These are phyloP conservation scores for Novakomyces olei DNA, from an alignment of 805 yeast genomes.

Conservation along the genomic window DNA sequence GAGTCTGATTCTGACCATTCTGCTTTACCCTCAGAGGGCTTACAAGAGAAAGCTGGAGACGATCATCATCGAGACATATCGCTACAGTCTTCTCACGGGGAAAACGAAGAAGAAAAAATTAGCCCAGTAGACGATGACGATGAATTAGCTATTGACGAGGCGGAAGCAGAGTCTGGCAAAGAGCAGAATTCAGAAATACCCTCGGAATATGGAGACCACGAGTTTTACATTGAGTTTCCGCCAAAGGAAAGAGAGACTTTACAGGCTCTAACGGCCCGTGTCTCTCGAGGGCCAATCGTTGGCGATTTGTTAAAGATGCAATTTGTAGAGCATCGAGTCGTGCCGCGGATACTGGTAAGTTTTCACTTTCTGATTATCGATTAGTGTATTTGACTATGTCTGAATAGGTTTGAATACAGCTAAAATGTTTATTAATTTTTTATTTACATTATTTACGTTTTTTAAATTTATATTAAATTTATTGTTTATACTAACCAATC, in stretches of 20 bases:
- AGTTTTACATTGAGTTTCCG: not conserved
- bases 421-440: too few species aligned
- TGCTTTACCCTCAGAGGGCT: constrained; percentile 5
- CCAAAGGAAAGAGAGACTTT: constrained; percentile 9
- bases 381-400: too few species aligned
- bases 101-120: not conserved
- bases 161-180: not conserved
- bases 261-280: not conserved
- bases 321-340: constrained; percentile 33
- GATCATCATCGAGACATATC: not conserved
- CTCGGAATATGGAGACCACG: not conserved
- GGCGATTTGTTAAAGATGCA: constrained; percentile 79
- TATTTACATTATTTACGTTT: too few species aligned
- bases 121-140: not conserved
- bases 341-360: constrained; percentile 8
- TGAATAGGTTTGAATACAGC: not conserved
- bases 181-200: too few species aligned
- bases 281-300: constrained; percentile 29
- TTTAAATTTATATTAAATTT: constrained; percentile 44
- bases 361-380: too few species aligned
- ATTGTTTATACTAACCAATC: too few species aligned
- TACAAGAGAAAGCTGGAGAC: constrained; percentile 2
- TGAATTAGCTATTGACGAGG: too few species aligned
- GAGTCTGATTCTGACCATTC: not conserved
- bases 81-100: too few species aligned